Evolutionary conservation across 805 yeast species (phyloP), one percentile per base, ranked within the genome.

Genomic region (Starmera pachycereana): DNA sequence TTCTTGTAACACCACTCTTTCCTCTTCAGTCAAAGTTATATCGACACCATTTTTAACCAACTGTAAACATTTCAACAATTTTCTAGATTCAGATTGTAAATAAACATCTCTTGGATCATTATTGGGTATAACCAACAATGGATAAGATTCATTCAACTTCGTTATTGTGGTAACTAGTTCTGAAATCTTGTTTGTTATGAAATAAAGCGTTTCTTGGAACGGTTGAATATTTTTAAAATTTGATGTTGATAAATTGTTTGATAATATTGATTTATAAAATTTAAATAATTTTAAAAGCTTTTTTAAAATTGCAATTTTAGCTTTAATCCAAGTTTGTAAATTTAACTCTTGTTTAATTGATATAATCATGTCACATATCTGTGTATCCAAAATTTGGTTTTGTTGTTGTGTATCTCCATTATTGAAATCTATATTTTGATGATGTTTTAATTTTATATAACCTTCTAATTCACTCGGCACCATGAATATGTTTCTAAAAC

Each of bases 391-490:
- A 12, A 49, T 55, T 6, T 44, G 45, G 3, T 49, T 44, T 29
- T 39, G 38, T 1, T 36, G 35, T n/a, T 52, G 49, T 1, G 54
- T 43, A 8, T 42, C 46, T 27, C n/a, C n/a, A n/a, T 46, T 44
- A 16, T 42, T 45, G 6, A 53, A 40, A 8, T 13, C 61, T n/a
- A 82, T 50, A 2, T 69, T 75, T 38, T 72, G 69, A 42, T 89
- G 92, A 53, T 86, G 92, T 37, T 69, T 69, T 37, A 88, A 62
- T 37, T 81, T 59, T 40, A 89, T 62, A 66, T 75, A 77, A 6
- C 95, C 94, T 11, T 64, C 72, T 1, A 85, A 63, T 12, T 78
- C 82, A 6, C 60, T 60, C 0, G 96, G 95, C 13, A 89, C 63
- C 11, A 71, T 72, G 40, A 89, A 66, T 11, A 89, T 74, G 54